Base-by-base conservation (phyloP, 805 yeast species). In the Yamadazyma olivae region DNA sequence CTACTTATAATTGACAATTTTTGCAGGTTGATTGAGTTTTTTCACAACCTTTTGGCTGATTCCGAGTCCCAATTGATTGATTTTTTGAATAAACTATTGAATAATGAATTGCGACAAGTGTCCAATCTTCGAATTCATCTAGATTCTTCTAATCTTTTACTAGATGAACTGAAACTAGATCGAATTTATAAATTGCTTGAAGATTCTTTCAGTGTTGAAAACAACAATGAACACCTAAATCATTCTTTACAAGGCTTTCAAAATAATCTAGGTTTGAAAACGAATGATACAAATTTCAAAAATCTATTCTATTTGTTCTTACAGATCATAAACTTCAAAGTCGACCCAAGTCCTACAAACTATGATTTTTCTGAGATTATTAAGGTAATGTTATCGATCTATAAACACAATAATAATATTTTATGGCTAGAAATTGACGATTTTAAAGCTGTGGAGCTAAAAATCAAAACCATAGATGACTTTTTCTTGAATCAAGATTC, bases 81-180 rank as follows among this genome's bases (percentile, higher is more conserved):
- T 15, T 29, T 44, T 14, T 14, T 44, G 3, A 41, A 44, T 20
- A 36, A 41, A 27, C 27, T 24, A 20, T 30, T 44, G n/a, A 44
- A 44, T 33, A 33, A 29, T 16, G 48, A 44, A 32, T 19, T 41
- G 6, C 30, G 41, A n/a, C 47, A 43, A 25, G 29, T 37, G 3
- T 23, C 36, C 3, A 44, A 44, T 23, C 26, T 41, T 17, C 43
- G 37, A 30, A 24, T n/a, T n/a, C n/a, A n/a, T n/a, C n/a, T n/a
- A n/a, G n/a, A n/a, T n/a, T n/a, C n/a, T n/a, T n/a, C n/a, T n/a
- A n/a, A n/a, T n/a, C n/a, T n/a, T n/a, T n/a, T n/a, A n/a, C n/a
- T n/a, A n/a, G n/a, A n/a, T n/a, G n/a, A n/a, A n/a, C n/a, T n/a
- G n/a, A n/a, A n/a, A n/a, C n/a, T n/a, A n/a, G n/a, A n/a, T n/a